Conservation (phyloP, 257 asterid species). For the Galeopsis tetrahit region DNA sequence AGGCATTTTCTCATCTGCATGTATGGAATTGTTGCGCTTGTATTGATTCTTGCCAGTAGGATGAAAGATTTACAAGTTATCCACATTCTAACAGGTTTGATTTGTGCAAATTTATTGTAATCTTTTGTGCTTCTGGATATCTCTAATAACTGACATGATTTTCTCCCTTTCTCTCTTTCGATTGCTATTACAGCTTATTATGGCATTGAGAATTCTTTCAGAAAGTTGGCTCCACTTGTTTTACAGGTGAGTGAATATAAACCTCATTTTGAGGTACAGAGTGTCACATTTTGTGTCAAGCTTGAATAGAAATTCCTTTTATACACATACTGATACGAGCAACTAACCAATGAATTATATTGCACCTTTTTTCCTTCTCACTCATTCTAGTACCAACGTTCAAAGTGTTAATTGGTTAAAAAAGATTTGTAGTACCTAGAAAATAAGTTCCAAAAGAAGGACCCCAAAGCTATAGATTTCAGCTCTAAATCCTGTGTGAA, state of each 20-base stretch:
- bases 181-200: slow-evolving; percentile 74
- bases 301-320: slow-evolving; percentile 25
- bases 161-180: slow-evolving; percentile 13
- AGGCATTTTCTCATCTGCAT: slow-evolving; percentile 94
- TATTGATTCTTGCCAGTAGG: slow-evolving; percentile 81
- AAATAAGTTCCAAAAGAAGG: neutral
- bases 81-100: slow-evolving; percentile 78
- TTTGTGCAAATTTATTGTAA: slow-evolving; percentile 31
- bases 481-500: neutral
- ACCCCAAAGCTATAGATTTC: neutral
- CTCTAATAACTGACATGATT: slow-evolving; percentile 28
- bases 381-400: neutral
- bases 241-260: slow-evolving; percentile 57
- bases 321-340: neutral
- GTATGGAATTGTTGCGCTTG: slow-evolving; percentile 79
- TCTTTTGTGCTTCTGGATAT: slow-evolving; percentile 33
- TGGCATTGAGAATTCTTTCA: slow-evolving; percentile 76
- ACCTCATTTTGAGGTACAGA: slow-evolving; percentile 24
- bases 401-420: neutral
- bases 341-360: slow-evolving; percentile 5
- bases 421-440: neutral
- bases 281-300: slow-evolving; percentile 22
- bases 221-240: slow-evolving; percentile 83
- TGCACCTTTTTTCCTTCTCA: slow-evolving; percentile 3
- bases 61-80: slow-evolving; percentile 74